phyloP scores from a whole-genome alignment of 108 stramenopile species.

The Cyclotella distinguenda region DNA sequence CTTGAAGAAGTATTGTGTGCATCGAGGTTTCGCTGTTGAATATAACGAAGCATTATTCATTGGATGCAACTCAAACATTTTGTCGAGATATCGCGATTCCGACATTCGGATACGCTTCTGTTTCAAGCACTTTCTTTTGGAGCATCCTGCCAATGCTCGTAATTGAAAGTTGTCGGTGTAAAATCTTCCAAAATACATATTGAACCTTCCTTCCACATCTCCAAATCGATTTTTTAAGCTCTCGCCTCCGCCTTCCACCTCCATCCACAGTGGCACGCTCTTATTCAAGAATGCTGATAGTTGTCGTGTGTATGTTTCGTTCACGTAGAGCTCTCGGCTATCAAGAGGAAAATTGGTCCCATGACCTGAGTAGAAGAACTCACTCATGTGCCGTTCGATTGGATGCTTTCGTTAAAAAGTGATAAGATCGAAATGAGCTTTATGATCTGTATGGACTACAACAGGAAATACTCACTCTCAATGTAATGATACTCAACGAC shows the following conservation, averaged over 20 bases:
- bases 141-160: conserved; percentile 33
- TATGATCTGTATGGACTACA: not conserved
- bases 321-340: conserved; percentile 14
- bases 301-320: conserved; percentile 25
- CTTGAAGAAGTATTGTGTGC: conserved; percentile 22
- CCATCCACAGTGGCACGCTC: conserved; percentile 18
- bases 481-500: conserved; percentile 19
- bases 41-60: not conserved
- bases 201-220: conserved; percentile 3
- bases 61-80: conserved; percentile 19
- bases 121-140: conserved; percentile 9
- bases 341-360: conserved; percentile 4
- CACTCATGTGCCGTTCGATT: conserved; percentile 33
- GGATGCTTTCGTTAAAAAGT: conserved; percentile 10
- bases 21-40: not conserved
- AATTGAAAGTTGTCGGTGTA: conserved; percentile 37
- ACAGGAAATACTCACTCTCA: conserved; percentile 10
- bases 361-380: conserved; percentile 30
- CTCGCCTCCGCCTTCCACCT: conserved; percentile 5
- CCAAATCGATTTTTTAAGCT: not conserved
- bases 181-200: conserved; percentile 14
- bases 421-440: not conserved
- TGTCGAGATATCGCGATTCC: not conserved
- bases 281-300: conserved; percentile 10
- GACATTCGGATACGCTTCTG: conserved; percentile 1